Evolutionary conservation across 805 yeast species (phyloP), one percentile per base, ranked within the genome.

Genomic region (Cyberlindnera amylophila): DNA sequence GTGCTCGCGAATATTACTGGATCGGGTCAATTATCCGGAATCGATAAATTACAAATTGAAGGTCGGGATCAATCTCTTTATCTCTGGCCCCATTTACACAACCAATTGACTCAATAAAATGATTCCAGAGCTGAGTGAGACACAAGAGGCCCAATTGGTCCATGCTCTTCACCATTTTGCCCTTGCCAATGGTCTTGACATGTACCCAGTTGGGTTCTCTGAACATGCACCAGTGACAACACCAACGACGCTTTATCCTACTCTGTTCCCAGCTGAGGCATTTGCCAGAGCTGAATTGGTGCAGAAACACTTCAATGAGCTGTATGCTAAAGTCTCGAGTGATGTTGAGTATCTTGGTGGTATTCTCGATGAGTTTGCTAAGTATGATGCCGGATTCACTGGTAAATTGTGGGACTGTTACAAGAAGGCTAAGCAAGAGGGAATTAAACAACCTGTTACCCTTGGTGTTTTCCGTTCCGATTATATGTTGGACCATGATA

Each of bases 401-500:
- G 93, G 93, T 0, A 83, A 73, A 59, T 66, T 93, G 32, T 82
- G 81, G 70, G 72, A 75, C 14, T 66, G 82, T 24, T 79, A 86
- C 59, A 35, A 66, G 38, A 59, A 67, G 48, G 81, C 86, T 1
- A 46, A 64, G 26, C 57, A 69, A 27, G 59, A 62, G 34, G 79
- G 82, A 2, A 66, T 80, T 30, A 66, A 64, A 3, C 96, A 86
- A 58, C 77, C 80, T 2, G 69, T 86, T 29, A 75, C 89, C 0
- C 69, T 90, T 34, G 98, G 97, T 0, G 63, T 93, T 9, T 90
- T 89, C 62, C 76, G 99, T 61, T 83, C 95, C 0, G 99, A 93
- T 58, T 93, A 91, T 57, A 79, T 93, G 80, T 66, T 74, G n/a
- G 70, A 72, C 32, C 61, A 64, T 17, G 58, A 61, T 6, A 65